Base-by-base conservation (phyloP, 108 stramenopile genomes). In the Pseudonitzschia multiseries region DNA sequence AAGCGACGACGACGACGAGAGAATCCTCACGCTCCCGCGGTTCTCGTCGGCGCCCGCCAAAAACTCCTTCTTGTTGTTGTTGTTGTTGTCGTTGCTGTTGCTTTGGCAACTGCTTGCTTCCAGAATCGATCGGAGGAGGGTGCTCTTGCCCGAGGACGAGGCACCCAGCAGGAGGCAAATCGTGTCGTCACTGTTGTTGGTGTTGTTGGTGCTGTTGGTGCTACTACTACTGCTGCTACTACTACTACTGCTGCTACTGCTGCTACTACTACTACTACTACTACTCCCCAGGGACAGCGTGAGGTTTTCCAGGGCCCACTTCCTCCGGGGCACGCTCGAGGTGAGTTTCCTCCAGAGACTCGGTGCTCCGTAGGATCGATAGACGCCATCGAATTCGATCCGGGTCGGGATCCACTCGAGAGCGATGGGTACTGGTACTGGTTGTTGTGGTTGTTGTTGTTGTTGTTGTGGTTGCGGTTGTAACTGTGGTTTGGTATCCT, bases 141-240 rank as follows among this genome's bases (percentile, higher is more conserved):
- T 79, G 22, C 78, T 76, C 31, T 84, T 84, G 41, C 84, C 84
- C 22, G 71, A 62, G 8, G 80, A 79, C 24, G 84, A 84, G 22
- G 78, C 78, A 20, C 84, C 84, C 3, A 69, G 22, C n/a, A 84
- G 44, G 13, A 81, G 70, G 43, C 27, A 29, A 5, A 71, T 32
- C 8, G 68, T 42, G 21, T 14, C 26, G 20, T 40, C 14, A 65
- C 62, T 32, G 59, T 70, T 27, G 0, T n/a, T n/a, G n/a, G n/a
- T n/a, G n/a, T n/a, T n/a, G n/a, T n/a, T n/a, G n/a, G n/a, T n/a
- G n/a, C n/a, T n/a, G n/a, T n/a, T n/a, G n/a, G n/a, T n/a, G n/a
- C n/a, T n/a, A 4, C 6, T 36, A 36, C 6, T 36, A 36, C 6
- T 36, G 6, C 36, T 36, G 36, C 4, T 50, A 22, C 4, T 8